phyloP scores from a whole-genome alignment of 139 green algal genomes.

The Limnomonas spitsbergensis region DNA sequence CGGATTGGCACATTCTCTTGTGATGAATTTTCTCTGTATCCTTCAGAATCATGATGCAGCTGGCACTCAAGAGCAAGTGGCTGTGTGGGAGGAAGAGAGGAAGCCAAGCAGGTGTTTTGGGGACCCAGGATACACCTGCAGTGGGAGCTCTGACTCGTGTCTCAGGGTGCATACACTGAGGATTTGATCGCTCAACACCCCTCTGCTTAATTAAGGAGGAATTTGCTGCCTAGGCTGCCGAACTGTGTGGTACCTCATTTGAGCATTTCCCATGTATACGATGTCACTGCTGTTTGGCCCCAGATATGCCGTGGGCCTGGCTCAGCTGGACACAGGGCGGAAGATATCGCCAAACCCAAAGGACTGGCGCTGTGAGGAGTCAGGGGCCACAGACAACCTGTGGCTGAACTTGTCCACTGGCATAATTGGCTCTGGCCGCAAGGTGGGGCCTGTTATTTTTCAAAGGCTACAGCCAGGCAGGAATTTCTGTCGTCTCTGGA shows the following conservation, averaged over 20 bases:
- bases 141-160: too few relatives aligned
- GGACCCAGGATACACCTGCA: too few relatives aligned
- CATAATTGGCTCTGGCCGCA: constrained; percentile 88
- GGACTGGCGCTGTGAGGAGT: constrained; percentile 89
- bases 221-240: too few relatives aligned
- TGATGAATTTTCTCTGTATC: too few relatives aligned
- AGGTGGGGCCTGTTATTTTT: constrained; percentile 34
- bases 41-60: constrained; percentile 62
- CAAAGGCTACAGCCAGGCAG: too few relatives aligned
- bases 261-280: too few relatives aligned
- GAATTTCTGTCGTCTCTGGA: too few relatives aligned
- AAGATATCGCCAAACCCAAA: constrained; percentile 59
- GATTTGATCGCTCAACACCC: too few relatives aligned
- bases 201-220: too few relatives aligned
- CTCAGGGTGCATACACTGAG: too few relatives aligned
- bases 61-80: constrained; percentile 52
- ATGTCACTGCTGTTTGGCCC: not conserved
- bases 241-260: too few relatives aligned
- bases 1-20: too few relatives aligned
- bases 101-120: constrained; percentile 70
- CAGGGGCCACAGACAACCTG: constrained; percentile 88
- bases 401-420: constrained; percentile 98
- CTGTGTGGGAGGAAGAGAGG: constrained; percentile 80
- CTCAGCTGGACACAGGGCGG: constrained; percentile 72
- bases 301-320: constrained; percentile 71